A percentile compares a stretch with the other conserved stretches of the same genome.
Conservation (phyloP, 805 yeast species). For the Candida namnaoensis region DNA sequence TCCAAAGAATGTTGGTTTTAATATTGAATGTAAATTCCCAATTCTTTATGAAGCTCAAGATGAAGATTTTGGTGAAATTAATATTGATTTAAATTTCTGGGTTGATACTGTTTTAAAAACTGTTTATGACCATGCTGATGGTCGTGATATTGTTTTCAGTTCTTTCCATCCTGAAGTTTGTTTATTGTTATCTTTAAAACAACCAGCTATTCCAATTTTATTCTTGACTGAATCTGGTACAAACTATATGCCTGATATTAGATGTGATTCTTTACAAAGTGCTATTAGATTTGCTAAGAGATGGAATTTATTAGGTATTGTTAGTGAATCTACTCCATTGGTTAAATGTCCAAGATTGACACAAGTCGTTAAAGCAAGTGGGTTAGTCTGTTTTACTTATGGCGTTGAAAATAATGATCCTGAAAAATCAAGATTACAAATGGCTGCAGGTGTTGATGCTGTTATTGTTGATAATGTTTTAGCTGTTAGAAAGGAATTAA, state of each 20-base stretch:
- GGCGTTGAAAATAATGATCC: conserved; percentile 83
- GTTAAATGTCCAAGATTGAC: conserved; percentile 88
- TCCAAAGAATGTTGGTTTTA: conserved; percentile 83
- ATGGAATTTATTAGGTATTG: conserved; percentile 90
- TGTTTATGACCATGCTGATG: conserved; percentile 70
- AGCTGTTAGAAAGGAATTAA: conserved; percentile 82
- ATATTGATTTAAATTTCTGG: conserved; percentile 77
- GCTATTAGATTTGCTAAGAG: conserved; percentile 85
- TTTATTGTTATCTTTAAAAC: conserved; percentile 76
- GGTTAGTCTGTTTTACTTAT: conserved; percentile 88
- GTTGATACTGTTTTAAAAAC: conserved; percentile 77
- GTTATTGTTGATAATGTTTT: conserved; percentile 94
- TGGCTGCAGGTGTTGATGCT: conserved; percentile 95
- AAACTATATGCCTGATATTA: conserved; percentile 73
- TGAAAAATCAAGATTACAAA: conserved; percentile 71
- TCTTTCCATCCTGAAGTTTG: conserved; percentile 95
- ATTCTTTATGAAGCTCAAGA: conserved; percentile 88
- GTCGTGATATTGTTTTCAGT: conserved; percentile 82
- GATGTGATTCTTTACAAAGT: conserved; percentile 83
- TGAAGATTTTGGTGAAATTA: conserved; percentile 82
- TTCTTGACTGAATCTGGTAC: conserved; percentile 89
- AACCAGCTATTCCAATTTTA: conserved; percentile 87
- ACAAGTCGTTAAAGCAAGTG: conserved; percentile 82
- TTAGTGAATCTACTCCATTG: conserved; percentile 79
- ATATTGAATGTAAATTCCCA: conserved; percentile 91